These are phyloP conservation scores for Solanum microdontum DNA, from an alignment of 257 asterid genomes.

Conservation along the genomic window DNA sequence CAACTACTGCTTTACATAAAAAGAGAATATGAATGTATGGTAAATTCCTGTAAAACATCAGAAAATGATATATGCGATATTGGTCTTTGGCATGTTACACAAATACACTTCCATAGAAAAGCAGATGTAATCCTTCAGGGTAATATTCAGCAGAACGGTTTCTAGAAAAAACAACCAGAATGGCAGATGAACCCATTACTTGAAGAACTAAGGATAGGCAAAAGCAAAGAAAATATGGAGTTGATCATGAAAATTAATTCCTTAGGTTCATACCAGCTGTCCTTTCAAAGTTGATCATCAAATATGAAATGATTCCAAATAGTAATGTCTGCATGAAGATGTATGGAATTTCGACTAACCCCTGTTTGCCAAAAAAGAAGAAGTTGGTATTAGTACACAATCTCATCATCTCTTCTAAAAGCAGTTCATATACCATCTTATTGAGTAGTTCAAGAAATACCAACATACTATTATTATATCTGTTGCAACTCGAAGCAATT, in stretches of 20 bases:
- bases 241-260: not conserved
- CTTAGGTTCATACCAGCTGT: slow-evolving; percentile 33
- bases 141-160: not conserved
- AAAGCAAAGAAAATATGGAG: not conserved
- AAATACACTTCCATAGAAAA: not conserved
- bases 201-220: not conserved
- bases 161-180: not conserved
- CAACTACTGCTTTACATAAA: not conserved
- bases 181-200: not conserved
- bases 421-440: not conserved
- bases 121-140: not conserved
- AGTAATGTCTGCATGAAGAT: slow-evolving; percentile 51
- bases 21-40: not conserved
- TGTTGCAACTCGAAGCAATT: not conserved
- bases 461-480: not conserved
- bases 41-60: not conserved
- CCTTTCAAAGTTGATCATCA: slow-evolving; percentile 77
- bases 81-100: not conserved
- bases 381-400: not conserved
- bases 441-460: not conserved
- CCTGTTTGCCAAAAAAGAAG: slow-evolving; percentile 28
- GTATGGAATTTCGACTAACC: slow-evolving; percentile 77
- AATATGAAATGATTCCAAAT: slow-evolving; percentile 68
- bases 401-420: not conserved
- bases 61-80: not conserved